These are phyloP conservation scores for Cutaneotrichosporon mucoides DNA, from an alignment of 1,284 basidiomycete species.

Conservation along the genomic window DNA sequence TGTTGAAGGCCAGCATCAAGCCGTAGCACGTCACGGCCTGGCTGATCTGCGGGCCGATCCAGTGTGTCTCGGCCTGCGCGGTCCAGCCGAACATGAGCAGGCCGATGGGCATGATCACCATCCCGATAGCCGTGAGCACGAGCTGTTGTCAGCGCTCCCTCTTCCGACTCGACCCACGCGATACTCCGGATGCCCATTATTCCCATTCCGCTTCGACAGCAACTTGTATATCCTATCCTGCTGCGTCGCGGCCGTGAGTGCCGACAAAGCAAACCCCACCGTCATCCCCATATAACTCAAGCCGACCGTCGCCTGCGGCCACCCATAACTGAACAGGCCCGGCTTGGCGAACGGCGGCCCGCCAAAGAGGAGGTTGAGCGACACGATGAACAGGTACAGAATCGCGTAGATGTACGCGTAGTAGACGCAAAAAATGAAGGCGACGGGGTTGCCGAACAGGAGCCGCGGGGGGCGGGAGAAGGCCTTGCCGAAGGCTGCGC, in stretches of 20 bases:
- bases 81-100: slow-evolving; percentile 50
- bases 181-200: slow-evolving; percentile 47
- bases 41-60: slow-evolving; percentile 47
- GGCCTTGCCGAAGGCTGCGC: slow-evolving; percentile 30
- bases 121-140: slow-evolving; percentile 50
- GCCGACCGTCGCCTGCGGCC: slow-evolving; percentile 44
- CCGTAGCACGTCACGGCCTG: slow-evolving; percentile 36
- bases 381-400: slow-evolving; percentile 51
- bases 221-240: slow-evolving; percentile 51
- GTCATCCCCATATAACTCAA: slow-evolving; percentile 50
- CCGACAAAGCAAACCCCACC: slow-evolving; percentile 47
- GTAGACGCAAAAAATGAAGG: slow-evolving; percentile 49
- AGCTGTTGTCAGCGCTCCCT: slow-evolving; percentile 25
- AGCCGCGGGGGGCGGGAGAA: slow-evolving; percentile 49
- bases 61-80: slow-evolving; percentile 43
- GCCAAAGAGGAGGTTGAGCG: slow-evolving; percentile 50
- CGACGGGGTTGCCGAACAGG: slow-evolving; percentile 48
- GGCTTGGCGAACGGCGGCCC: slow-evolving; percentile 35
- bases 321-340: slow-evolving; percentile 48
- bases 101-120: slow-evolving; percentile 51
- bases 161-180: slow-evolving; percentile 28
- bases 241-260: slow-evolving; percentile 41
- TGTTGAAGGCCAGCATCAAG: slow-evolving; percentile 51
- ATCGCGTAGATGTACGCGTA: slow-evolving; percentile 52
- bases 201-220: slow-evolving; percentile 32